Evolutionary conservation across 768 basidiomycete species (phyloP).

Genomic region (Suillus weaverae): DNA sequence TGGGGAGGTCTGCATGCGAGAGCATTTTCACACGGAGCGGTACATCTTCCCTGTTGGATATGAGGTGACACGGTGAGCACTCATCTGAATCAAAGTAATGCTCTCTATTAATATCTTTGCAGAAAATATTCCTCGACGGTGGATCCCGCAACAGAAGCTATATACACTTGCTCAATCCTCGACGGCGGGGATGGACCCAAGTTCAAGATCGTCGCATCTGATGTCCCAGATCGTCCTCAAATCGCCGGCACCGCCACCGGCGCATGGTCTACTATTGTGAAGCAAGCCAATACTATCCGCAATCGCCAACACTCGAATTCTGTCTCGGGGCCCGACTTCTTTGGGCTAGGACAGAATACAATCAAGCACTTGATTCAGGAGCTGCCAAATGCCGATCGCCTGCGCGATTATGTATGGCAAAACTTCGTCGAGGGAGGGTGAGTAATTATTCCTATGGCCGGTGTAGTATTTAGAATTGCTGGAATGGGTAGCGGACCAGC

Average conservation of each 20-base stretch:
- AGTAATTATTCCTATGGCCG: constrained; percentile 33
- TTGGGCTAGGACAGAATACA: constrained; percentile 82
- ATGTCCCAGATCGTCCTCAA: constrained; percentile 68
- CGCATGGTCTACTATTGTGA: constrained; percentile 83
- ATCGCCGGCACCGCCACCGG: constrained; percentile 88
- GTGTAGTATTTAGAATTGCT: constrained; percentile 1
- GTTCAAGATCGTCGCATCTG: constrained; percentile 78
- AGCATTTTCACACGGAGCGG: constrained; percentile 84
- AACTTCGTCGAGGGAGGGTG: constrained; percentile 84
- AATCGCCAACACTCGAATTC: constrained; percentile 84
- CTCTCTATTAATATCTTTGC: constrained; percentile 11
- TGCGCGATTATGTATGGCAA: constrained; percentile 86
- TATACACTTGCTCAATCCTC: constrained; percentile 81
- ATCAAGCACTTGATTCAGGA: constrained; percentile 92
- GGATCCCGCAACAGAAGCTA: constrained; percentile 63
- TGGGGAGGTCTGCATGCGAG: constrained; percentile 76
- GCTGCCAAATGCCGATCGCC: constrained; percentile 65
- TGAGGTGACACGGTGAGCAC: constrained; percentile 69
- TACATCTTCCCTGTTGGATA: constrained; percentile 90
- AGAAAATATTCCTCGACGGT: constrained; percentile 81
- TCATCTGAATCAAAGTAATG: neutral
- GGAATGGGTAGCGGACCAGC: constrained; percentile 3
- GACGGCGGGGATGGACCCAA: constrained; percentile 85
- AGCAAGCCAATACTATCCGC: constrained; percentile 77
- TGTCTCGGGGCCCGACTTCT: constrained; percentile 87